A percentile compares a stretch with the other conserved stretches of the same genome.
phyloP scores from a whole-genome alignment of 345 rosid genomes.

The Orychophragmus violaceus region DNA sequence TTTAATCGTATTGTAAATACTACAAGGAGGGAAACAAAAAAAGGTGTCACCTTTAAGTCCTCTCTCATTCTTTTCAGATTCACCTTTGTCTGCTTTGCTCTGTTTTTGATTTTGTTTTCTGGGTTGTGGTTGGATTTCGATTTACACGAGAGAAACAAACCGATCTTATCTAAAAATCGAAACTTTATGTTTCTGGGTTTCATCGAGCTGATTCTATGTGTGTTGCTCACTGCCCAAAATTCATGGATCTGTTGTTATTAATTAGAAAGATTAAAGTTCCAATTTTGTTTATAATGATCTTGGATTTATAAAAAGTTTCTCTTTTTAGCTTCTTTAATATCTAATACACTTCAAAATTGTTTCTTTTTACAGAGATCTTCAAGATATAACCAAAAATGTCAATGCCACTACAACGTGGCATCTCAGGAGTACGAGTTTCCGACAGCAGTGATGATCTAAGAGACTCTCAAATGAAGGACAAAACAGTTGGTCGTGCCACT shows the following conservation, averaged over 20 bases:
- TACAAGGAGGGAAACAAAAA: not conserved
- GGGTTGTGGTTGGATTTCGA: slow-evolving; percentile 24
- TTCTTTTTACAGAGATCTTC: too few species aligned
- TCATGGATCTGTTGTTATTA: slow-evolving; percentile 49
- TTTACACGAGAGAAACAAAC: too few species aligned
- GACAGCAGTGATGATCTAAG: slow-evolving; percentile 55
- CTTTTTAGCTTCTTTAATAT: too few species aligned
- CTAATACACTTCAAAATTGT: too few species aligned
- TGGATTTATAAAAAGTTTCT: too few species aligned
- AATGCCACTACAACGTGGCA: slow-evolving; percentile 74
- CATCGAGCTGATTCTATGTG: not conserved
- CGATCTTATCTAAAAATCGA: too few species aligned
- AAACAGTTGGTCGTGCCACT: slow-evolving; percentile 47
- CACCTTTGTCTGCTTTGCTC: not conserved
- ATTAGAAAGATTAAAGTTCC: too few species aligned
- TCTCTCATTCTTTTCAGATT: not conserved
- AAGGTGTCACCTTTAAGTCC: not conserved
- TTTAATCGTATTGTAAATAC: too few species aligned
- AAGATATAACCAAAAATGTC: slow-evolving; percentile 39
- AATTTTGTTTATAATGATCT: too few species aligned
- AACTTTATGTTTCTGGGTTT: slow-evolving; percentile 9
- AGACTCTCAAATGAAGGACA: slow-evolving; percentile 79
- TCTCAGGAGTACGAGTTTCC: slow-evolving; percentile 55
- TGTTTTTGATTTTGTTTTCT: slow-evolving; percentile 23
- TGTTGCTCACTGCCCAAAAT: slow-evolving; percentile 4